phyloP scores from a whole-genome alignment of 371 early-diverging fungal species.

The Lichtheimia ornata region DNA sequence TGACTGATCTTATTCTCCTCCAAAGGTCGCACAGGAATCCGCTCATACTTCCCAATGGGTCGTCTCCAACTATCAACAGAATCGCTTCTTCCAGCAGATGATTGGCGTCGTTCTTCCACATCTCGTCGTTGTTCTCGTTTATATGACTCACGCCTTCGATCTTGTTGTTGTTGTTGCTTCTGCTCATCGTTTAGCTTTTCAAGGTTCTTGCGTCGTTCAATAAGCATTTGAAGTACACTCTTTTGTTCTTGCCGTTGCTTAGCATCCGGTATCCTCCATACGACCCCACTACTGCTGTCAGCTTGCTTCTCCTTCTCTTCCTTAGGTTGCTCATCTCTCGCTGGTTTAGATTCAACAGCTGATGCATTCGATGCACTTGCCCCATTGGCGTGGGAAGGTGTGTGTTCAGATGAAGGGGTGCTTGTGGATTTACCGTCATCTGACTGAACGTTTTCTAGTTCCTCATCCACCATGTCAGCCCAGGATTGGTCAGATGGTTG shows the following conservation, averaged over 20 bases:
- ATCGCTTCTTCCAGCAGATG: not conserved
- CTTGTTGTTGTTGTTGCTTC: too few relatives aligned
- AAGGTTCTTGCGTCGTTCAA: slow-evolving; percentile 8
- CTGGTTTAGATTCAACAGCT: not conserved
- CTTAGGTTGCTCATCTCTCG: not conserved
- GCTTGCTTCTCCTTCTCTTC: not conserved
- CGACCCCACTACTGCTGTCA: not conserved
- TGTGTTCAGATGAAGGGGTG: not conserved
- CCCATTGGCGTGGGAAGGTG: not conserved
- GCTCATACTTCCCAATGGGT: not conserved
- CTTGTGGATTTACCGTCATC: not conserved
- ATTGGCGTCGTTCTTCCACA: not conserved
- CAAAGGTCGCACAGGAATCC: not conserved
- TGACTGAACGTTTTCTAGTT: not conserved
- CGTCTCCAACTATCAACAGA: not conserved
- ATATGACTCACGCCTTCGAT: too few relatives aligned
- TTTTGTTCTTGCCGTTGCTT: slow-evolving; percentile 1
- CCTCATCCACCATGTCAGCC: slow-evolving; percentile 13
- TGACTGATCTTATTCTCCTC: not conserved
- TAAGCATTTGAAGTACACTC: not conserved
- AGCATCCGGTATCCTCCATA: slow-evolving; percentile 3
- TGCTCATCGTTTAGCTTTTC: not conserved
- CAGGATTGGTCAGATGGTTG: slow-evolving; percentile 6
- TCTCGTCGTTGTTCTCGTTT: not conserved
- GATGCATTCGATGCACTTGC: not conserved